Base-by-base conservation (phyloP, 2,329 filamentous ascomycete species). In the Diaporthe humulicola region DNA sequence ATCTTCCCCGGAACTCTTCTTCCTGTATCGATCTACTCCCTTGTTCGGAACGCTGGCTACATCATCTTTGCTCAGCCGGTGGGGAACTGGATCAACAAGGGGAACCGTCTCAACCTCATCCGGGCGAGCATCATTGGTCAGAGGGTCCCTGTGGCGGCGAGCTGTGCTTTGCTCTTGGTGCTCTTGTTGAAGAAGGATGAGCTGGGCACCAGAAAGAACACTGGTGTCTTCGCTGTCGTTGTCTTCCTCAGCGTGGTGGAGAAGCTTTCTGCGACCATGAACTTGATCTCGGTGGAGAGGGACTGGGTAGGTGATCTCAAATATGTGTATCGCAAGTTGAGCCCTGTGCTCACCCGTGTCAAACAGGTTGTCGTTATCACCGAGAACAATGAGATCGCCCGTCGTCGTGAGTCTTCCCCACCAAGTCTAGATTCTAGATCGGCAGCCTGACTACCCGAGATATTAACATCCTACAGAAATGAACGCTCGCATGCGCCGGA, bases 1-100 rank as follows among this genome's bases (percentile, higher is more conserved):
- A 86, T 90, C 60, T 92, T 86, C 77, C 88, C 88, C 0, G 83
- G 86, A 0, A 94, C 92, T 0, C 84, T 95, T 30, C 85, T 93
- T 30, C 92, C 90, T 48, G 87, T 92, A 73, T 94, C 93, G 0
- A 83, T 92, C n/a, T 95, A 95, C 79, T 93, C 93, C 0, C 83
- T 95, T 9, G 84, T 88, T 7, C 89, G 93, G 30, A 87, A 89
- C 8, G 82, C 86, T 0, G 85, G 90, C 0, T 91, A 91, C 0
- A 88, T 93, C 5, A 38, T 91, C 0, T 83, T 94, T 9, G 89
- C 92, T 0, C 88, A 90, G 17, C 84, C 85, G 60, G 81, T 95
- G 8, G 93, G 93, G 1, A 79, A 80, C 1, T 86, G 86, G 52
- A 89, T 95, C 50, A 93, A 95, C 80, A 82, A 76, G 0, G 85